Evolutionary conservation across 192 early-diverging fungal genomes (phyloP), one percentile per base, ranked within the genome.

Genomic region (Powellomyces hirtus): DNA sequence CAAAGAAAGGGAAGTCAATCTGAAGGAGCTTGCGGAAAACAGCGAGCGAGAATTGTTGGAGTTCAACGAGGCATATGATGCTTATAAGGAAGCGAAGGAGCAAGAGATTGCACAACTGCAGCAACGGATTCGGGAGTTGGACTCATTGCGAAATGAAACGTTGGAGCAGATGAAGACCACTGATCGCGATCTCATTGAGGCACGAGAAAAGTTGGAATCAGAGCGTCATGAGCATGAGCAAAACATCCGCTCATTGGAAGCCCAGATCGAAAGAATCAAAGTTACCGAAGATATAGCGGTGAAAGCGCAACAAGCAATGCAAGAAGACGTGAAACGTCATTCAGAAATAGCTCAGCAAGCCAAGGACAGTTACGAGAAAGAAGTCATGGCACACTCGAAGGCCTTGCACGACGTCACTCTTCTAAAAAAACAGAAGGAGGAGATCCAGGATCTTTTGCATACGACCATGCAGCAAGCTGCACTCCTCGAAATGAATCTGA

Each of bases 351-450:
- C 82, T 0, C 72, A 79, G 69, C 76, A 81, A 35, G 79, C 86
- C 18, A 83, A 88, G 59, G 81, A 86, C 55, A 88, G 85, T 72
- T 90, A 90, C 62, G 81, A 89, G 72, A 78, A 84, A 31, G 87
- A 90, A 65, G 80, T 90, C 24, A 68, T 87, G 4, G 79, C 79
- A 22, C 88, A 90, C 55, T 84, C 88, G 22, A 70, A 78, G 24
- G 82, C 81, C 24, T 78, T 90, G 38, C 76, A 87, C 65, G 53
- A 73, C 24, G 37, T 84, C 29, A 44, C 40, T 8, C 55, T 62
- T 29, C 56, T 86, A 26, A 77, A 84, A 45, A 37, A 53, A 5
- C 76, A 80, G 16, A 45, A 71, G 16, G 59, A 71, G 35, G 36
- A 68, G 30, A 53, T 75, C 20, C 59, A 64, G 30, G 64, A 75